Base-by-base conservation (phyloP, 768 basidiomycete genomes). In the Brasilioporus rufonigricans region DNA sequence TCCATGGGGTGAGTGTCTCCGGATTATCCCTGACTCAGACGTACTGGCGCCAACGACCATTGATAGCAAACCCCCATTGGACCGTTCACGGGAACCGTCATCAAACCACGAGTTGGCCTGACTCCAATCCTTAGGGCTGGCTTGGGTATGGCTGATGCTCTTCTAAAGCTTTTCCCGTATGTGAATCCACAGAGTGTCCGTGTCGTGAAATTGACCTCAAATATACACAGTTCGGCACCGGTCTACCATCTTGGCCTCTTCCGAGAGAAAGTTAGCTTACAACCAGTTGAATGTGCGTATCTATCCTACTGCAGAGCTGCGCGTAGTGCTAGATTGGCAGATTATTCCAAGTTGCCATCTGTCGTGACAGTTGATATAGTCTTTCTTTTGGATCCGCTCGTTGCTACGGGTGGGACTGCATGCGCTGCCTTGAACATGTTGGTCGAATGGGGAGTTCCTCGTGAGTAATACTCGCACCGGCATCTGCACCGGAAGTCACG, bases 331-430 rank as follows among this genome's bases (percentile, higher is more conserved):
- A 29, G 31, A 38, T 44, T 21, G 49, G 35, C 32, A 95, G 93
- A 96, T 69, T 92, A 93, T 72, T 94, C 92, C 48, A 95, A 95
- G 73, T 78, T 96, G 33, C 94, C 93, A 13, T 74, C 83, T 35
- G 73, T 75, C 10, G 84, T 87, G 4, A 84, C 87, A 0, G 82
- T 95, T 14, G 95, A 98, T 65, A 71, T 81, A 38, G 85, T 93
- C n/a, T 92, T 85, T 73, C 75, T 98, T 23, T 77, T 98, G 29
- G 96, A 98, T 62, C 96, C 96, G 18, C 74, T 98, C 31, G 86
- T 98, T 63, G 96, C 96, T 0, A 98, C 96, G 3, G 96, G 94
- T 48, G 91, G 93, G 12, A 98, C 96, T 5, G 93, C 91, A 3
- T 80, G 81, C 58, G 94, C 96, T 18, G 95, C 95, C 10, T 69